These are phyloP conservation scores for Pisolithus sp. DNA, from an alignment of 768 basidiomycete genomes.

Conservation along the genomic window DNA sequence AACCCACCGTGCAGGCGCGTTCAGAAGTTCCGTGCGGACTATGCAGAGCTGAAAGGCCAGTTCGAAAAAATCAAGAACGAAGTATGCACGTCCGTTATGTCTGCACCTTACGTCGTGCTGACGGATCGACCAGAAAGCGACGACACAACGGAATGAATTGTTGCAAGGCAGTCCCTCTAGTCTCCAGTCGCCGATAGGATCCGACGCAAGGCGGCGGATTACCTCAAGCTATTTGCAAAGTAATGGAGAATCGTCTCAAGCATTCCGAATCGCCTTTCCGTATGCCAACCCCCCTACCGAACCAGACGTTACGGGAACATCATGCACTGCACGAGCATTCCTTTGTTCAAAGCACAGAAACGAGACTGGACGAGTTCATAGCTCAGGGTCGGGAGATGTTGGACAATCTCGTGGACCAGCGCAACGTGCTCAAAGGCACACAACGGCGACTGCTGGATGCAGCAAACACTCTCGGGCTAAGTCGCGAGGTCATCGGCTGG, in stretches of 20 bases:
- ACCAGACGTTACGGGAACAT: conserved; percentile 56
- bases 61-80: conserved; percentile 75
- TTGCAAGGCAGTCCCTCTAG: conserved; percentile 42
- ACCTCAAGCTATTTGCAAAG: conserved; percentile 29
- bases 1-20: conserved; percentile 61
- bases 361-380: conserved; percentile 81
- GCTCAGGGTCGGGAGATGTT: conserved; percentile 88
- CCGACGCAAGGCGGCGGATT: conserved; percentile 65
- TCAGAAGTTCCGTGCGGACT: conserved; percentile 86
- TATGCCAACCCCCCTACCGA: conserved; percentile 45
- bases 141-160: conserved; percentile 58
- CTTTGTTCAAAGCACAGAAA: conserved; percentile 80
- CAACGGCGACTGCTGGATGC: conserved; percentile 79
- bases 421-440: conserved; percentile 93
- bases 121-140: conserved; percentile 42
- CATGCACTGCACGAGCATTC: conserved; percentile 84
- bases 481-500: conserved; percentile 93
- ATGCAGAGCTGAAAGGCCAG: conserved; percentile 71
- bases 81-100: conserved; percentile 15
- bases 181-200: conserved; percentile 22
- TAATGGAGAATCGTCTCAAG: conserved; percentile 42
- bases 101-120: neutral
- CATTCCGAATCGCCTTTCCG: conserved; percentile 88
- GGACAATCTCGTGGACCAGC: conserved; percentile 88
- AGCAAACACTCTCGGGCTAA: conserved; percentile 91